Conservation (phyloP, 768 basidiomycete genomes). For the Trametes punicea region DNA sequence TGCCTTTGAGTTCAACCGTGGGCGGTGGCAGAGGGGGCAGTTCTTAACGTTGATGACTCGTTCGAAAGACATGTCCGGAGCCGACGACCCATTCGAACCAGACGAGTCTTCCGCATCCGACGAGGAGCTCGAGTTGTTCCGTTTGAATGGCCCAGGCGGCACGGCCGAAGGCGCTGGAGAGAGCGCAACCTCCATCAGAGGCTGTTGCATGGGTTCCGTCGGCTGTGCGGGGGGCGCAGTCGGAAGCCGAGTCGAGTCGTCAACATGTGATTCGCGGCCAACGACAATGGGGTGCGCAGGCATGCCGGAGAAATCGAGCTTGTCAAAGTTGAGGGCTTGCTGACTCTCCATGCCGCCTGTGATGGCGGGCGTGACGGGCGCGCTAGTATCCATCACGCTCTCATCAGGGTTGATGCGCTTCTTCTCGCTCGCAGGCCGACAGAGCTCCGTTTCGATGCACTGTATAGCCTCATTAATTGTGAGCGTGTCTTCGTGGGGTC, state of each 20-base stretch:
- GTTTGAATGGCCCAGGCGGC: constrained; percentile 19
- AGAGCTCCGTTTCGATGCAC: constrained; percentile 83
- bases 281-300: constrained; percentile 28
- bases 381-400: constrained; percentile 41
- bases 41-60: constrained; percentile 93
- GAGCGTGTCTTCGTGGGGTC: constrained; percentile 64
- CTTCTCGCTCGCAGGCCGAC: constrained; percentile 69
- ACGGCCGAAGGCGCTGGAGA: constrained; percentile 24
- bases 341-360: constrained; percentile 40
- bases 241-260: constrained; percentile 15
- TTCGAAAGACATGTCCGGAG: constrained; percentile 39
- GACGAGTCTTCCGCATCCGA: constrained; percentile 44
- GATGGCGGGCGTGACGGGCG: constrained; percentile 51
- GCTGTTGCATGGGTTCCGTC: constrained; percentile 49
- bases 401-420: constrained; percentile 56
- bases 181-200: constrained; percentile 31
- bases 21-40: constrained; percentile 91
- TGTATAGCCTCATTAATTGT: constrained; percentile 76
- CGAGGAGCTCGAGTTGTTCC: constrained; percentile 39
- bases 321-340: constrained; percentile 40
- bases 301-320: constrained; percentile 63
- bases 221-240: constrained; percentile 27
- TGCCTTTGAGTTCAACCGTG: constrained; percentile 77
- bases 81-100: constrained; percentile 19
- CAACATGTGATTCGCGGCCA: constrained; percentile 1